A percentile compares a stretch with the other conserved stretches of the same genome.
Evolutionary conservation across 768 basidiomycete species (phyloP).

Genomic region (Leucogyrophana mollusca): DNA sequence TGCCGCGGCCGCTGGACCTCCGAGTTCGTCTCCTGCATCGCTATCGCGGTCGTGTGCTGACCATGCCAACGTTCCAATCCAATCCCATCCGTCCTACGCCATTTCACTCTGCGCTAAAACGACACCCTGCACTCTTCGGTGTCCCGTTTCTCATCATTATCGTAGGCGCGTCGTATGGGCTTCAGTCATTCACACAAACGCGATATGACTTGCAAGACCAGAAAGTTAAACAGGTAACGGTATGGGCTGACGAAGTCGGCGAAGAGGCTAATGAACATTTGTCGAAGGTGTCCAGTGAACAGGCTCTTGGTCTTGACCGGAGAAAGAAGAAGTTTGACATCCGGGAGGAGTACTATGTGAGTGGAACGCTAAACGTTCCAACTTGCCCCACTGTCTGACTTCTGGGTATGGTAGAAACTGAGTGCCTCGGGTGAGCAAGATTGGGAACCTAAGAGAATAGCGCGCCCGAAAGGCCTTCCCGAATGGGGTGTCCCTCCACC

Average conservation of each 20-base stretch:
- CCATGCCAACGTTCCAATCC: conserved; percentile 52
- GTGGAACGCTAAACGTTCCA: conserved; percentile 30
- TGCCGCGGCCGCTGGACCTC: no score
- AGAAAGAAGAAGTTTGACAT: conserved; percentile 85
- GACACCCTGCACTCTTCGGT: conserved; percentile 76
- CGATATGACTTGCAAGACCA: conserved; percentile 87
- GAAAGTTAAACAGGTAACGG: conserved; percentile 66
- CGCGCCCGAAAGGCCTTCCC: conserved; percentile 81
- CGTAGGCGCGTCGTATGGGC: conserved; percentile 82
- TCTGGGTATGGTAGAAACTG: conserved; percentile 52
- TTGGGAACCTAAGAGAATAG: conserved; percentile 87
- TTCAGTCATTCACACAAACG: conserved; percentile 83
- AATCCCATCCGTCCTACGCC: conserved; percentile 42
- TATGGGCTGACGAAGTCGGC: not conserved
- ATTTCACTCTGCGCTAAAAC: conserved; percentile 45
- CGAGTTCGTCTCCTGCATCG: no score
- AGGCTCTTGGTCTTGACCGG: conserved; percentile 71
- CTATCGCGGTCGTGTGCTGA: no score
- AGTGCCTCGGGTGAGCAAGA: conserved; percentile 62
- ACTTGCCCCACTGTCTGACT: no score
- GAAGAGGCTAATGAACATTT: no score
- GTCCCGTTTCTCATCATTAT: conserved; percentile 84
- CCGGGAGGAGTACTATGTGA: conserved; percentile 92
- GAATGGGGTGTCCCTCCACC: conserved; percentile 90
- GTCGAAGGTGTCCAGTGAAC: conserved; percentile 66